Base-by-base conservation (phyloP, 768 basidiomycete species). In the Steccherinum ochraceum region DNA sequence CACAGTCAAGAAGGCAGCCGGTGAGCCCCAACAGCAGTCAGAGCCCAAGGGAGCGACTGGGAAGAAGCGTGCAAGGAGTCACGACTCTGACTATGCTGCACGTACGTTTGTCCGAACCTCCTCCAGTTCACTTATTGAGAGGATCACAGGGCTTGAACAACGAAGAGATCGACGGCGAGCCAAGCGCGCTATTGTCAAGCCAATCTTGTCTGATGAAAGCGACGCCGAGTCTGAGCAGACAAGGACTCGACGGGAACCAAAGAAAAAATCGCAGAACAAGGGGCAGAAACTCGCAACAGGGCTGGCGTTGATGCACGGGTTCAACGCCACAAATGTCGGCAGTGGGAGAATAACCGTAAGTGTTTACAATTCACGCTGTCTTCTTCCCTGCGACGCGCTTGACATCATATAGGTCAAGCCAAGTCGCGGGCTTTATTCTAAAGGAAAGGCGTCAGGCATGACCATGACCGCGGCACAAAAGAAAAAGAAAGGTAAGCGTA, bases 221-320 rank as follows among this genome's bases (percentile, higher is more conserved):
- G 35, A 52, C 4, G 52, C 45, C 27, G 12, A 60, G 35, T 52
- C 59, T 24, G 41, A 51, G 53, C 51, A 26, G 53, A 56, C 45
- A 53, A 51, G 47, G 52, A 50, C 39, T 48, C 45, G 43, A 24
- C 52, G 23, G 40, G 21, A 50, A 35, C 7, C 7, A 45, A 40
- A 51, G 52, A 43, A 61, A 48, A 26, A 24, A 20, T 48, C 40
- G 56, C 59, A 48, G 56, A 62, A 46, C 44, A 54, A 45, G 53
- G 64, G 10, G 45, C 54, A 23, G 10, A 75, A 67, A 42, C 50
- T 71, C 10, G 70, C 76, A 7, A 66, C 75, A 1, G 79, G 75
- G 3, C 69, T 85, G 26, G 82, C 83, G 0, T 69, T 87, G 23
- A 80, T 87, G 80, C 80, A 85, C 54, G 82, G 81, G 0, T 84